Evolutionary conservation across 208 protist genomes (phyloP), one percentile per base, ranked within the genome.

Genomic region (Acanthamoeba triangularis): DNA sequence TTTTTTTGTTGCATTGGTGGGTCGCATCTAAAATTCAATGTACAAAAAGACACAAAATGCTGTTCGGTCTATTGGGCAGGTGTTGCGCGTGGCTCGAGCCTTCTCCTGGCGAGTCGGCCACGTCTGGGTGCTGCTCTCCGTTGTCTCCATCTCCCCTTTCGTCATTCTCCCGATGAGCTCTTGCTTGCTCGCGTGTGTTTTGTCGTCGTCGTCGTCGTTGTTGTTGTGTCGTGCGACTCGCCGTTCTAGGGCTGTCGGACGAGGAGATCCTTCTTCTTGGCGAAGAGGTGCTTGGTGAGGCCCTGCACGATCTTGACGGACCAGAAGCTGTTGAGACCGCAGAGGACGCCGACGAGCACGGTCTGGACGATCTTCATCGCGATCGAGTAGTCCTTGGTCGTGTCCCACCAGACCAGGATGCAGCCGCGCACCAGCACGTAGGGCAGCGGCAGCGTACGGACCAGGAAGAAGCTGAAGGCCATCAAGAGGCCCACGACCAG

Each of bases 391-490:
- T 92, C 61, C n/a, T n/a, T n/a, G n/a, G n/a, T 28, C 33, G 25
- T 5, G 14, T 92, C 85, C 85, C 85, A 92, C 85, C 52, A 72
- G 25, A 92, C 85, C 30, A 47, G 3, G 61, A 92, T 65, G 61
- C 59, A 65, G 30, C 85, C 85, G 1, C 85, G 85, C n/a, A 72
- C 35, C 1, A 65, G 18, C 10, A 92, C 85, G 85, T 92, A 92
- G 59, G 85, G 85, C 85, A 92, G 85, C 6, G 85, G 85, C 59
- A 92, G 25, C 18, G 85, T 92, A 7, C 85, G 49, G 4, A 92
- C 52, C 47, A 92, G 14, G 85, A 92, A 92, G 85, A 92, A 92
- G 59, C 85, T 92, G 56, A 92, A n/a, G 23, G 59, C 33, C 85
- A 92, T 92, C 33, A 92, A 33, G 56, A 92, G 59, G 35, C 85